phyloP scores from a whole-genome alignment of 306 rosid genomes.

The Alnus rubra region DNA sequence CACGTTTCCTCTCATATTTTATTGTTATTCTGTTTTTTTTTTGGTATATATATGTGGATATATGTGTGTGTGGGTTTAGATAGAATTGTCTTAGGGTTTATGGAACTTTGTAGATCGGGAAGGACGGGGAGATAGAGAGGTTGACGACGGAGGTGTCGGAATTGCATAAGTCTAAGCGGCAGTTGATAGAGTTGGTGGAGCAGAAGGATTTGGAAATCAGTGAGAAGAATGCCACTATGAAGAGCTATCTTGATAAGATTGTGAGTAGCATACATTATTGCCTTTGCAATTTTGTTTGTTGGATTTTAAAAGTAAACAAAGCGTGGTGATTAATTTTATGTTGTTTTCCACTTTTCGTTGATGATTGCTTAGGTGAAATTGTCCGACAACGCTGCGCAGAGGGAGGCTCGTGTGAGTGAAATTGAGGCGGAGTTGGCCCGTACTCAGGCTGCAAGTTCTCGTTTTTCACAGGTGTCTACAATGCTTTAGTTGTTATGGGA shows the following conservation, averaged over 20 bases:
- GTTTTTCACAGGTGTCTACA: constrained; percentile 63
- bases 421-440: constrained; percentile 70
- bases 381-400: constrained; percentile 66
- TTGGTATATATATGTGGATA: neutral
- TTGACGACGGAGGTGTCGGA: constrained; percentile 65
- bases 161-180: constrained; percentile 83
- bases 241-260: constrained; percentile 87
- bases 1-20: neutral
- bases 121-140: constrained; percentile 86
- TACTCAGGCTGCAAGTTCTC: constrained; percentile 59
- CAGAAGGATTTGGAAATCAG: constrained; percentile 69
- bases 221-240: constrained; percentile 72
- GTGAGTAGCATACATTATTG: constrained; percentile 39
- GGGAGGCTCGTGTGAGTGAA: constrained; percentile 75
- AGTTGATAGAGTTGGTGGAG: constrained; percentile 68
- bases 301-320: neutral
- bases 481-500: neutral
- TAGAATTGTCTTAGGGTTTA: neutral
- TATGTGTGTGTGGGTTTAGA: neutral
- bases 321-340: constrained; percentile 2
- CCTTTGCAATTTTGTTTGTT: constrained; percentile 6
- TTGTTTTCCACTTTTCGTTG: constrained; percentile 10
- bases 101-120: constrained; percentile 62
- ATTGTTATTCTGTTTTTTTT: neutral
- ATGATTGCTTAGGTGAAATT: constrained; percentile 51